Conservation (phyloP, 2,329 filamentous ascomycete genomes). For the Coniochaeta pulveracea region DNA sequence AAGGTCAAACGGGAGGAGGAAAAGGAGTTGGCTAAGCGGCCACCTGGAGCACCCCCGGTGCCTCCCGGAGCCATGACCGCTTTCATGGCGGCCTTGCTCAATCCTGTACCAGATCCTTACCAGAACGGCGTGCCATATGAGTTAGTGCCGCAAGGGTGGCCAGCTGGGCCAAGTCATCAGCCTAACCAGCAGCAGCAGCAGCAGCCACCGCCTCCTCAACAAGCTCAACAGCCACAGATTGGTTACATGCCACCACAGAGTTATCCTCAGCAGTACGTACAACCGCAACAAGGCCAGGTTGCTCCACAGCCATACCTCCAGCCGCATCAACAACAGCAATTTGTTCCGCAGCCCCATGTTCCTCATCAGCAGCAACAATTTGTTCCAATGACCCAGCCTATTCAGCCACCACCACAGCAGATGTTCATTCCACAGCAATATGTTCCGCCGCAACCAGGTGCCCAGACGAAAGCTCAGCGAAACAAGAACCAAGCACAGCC, state of each 20-base stretch:
- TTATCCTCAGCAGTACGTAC: background rate
- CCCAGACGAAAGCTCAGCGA: too few species aligned
- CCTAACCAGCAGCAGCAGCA: conserved; percentile 1
- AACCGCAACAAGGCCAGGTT: background rate
- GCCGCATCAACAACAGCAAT: background rate
- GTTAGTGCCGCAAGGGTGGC: background rate
- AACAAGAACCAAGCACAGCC: too few species aligned
- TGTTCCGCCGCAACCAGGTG: too few species aligned
- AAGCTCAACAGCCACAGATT: conserved; percentile 4
- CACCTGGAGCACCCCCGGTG: conserved; percentile 6
- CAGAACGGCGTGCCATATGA: conserved; percentile 1
- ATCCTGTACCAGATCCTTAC: conserved; percentile 9
- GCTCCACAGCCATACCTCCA: background rate
- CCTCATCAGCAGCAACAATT: background rate
- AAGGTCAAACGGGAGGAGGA: conserved; percentile 19
- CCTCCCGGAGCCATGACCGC: conserved; percentile 2
- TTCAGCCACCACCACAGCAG: conserved; percentile 1
- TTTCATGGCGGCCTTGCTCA: conserved; percentile 3
- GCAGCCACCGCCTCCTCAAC: conserved; percentile 4
- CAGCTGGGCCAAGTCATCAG: conserved; percentile 1
- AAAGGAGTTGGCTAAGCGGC: conserved; percentile 11
- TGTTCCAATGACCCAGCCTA: background rate
- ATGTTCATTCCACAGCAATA: too few species aligned
- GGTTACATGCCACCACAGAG: background rate
- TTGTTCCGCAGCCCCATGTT: background rate